Conservation (phyloP, 495 filamentous ascomycete species). For the Clavariopsis aquatica region DNA sequence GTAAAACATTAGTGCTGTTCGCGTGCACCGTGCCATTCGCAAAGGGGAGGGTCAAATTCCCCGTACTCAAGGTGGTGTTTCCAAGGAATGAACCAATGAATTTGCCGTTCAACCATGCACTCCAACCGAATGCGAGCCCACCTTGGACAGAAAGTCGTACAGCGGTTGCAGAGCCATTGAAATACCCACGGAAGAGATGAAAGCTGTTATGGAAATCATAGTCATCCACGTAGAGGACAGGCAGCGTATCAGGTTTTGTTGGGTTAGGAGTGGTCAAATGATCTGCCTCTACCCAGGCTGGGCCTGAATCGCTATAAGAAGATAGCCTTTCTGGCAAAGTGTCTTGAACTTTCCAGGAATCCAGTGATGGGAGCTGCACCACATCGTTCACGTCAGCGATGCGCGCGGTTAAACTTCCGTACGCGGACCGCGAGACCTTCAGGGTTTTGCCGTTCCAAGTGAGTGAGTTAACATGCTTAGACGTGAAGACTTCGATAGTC, state of each 20-base stretch:
- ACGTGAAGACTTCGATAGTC: constrained; percentile 39
- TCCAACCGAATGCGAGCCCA: constrained; percentile 38
- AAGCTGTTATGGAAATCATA: constrained; percentile 43
- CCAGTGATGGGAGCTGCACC: constrained; percentile 33
- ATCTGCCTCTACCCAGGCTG: constrained; percentile 38
- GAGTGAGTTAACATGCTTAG: constrained; percentile 18
- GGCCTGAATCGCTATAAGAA: constrained; percentile 38
- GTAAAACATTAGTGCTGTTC: constrained; percentile 37
- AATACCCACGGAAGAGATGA: constrained; percentile 42
- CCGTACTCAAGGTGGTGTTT: constrained; percentile 21
- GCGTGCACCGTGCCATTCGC: constrained; percentile 24
- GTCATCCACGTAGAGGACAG: constrained; percentile 43
- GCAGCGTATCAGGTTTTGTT: constrained; percentile 38
- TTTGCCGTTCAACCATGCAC: constrained; percentile 42
- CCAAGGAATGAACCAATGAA: constrained; percentile 41
- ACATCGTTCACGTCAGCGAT: constrained; percentile 13
- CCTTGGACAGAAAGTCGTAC: constrained; percentile 39
- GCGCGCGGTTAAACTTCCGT: constrained; percentile 38
- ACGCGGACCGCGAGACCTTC: constrained; percentile 20
- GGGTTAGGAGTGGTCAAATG: constrained; percentile 39
- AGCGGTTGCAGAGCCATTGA: constrained; percentile 35
- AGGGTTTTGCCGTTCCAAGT: constrained; percentile 39
- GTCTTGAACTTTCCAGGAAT: constrained; percentile 40
- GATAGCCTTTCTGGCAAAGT: constrained; percentile 37
- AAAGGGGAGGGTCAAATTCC: constrained; percentile 40